phyloP scores from a whole-genome alignment of 1,139 yeast genomes.

The Yarrowia galli region DNA sequence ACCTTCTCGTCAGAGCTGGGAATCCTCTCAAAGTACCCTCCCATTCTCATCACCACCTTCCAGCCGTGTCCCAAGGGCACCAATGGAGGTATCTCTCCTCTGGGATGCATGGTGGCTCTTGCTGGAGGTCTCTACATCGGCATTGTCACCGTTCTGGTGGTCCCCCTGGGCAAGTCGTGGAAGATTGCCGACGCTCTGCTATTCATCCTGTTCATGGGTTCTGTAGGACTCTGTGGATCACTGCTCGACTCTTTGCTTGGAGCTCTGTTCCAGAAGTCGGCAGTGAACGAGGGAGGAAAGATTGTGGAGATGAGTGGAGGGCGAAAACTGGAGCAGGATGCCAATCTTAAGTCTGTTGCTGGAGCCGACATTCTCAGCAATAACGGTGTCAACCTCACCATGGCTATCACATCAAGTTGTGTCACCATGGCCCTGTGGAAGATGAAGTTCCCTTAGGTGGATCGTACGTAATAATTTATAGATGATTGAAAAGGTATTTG shows the following conservation, averaged over 20 bases:
- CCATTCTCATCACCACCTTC: slow-evolving; percentile 56
- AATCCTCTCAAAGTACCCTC: slow-evolving; percentile 53
- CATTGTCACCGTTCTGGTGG: slow-evolving; percentile 46
- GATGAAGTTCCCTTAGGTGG: slow-evolving; percentile 27
- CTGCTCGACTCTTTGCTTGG: slow-evolving; percentile 58
- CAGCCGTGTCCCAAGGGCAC: slow-evolving; percentile 58
- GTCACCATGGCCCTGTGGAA: slow-evolving; percentile 48
- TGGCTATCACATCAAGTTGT: slow-evolving; percentile 50
- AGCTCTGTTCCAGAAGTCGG: slow-evolving; percentile 54
- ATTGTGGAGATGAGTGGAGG: slow-evolving; percentile 57
- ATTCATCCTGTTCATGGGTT: slow-evolving; percentile 49
- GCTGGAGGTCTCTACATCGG: slow-evolving; percentile 55
- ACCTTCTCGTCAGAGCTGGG: slow-evolving; percentile 62
- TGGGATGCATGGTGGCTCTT: slow-evolving; percentile 54
- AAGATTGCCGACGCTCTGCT: slow-evolving; percentile 40
- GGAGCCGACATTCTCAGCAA: slow-evolving; percentile 52
- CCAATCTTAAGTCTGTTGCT: slow-evolving; percentile 43
- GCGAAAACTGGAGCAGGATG: slow-evolving; percentile 44
- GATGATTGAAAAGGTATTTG: not conserved
- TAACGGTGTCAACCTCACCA: slow-evolving; percentile 55
- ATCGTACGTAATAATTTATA: slow-evolving; percentile 6
- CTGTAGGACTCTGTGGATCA: slow-evolving; percentile 55
- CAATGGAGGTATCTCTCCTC: slow-evolving; percentile 57
- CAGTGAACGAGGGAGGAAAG: slow-evolving; percentile 52
- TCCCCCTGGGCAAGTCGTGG: slow-evolving; percentile 43